Evolutionary conservation across 2,329 filamentous ascomycete genomes (phyloP), one percentile per base, ranked within the genome.

Genomic region (Fusarium begoniae): DNA sequence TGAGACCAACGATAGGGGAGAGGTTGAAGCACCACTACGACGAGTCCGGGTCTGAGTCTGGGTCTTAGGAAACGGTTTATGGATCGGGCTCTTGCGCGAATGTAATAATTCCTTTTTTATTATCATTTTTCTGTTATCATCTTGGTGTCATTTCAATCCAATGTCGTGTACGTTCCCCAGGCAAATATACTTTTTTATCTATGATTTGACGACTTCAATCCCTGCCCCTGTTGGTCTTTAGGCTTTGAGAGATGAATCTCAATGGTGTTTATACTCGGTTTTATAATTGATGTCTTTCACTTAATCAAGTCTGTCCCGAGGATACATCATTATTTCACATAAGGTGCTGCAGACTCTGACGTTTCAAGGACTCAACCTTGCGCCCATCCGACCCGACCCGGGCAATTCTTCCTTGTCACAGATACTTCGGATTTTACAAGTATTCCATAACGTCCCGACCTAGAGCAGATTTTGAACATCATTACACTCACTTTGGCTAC

Each of bases 101-200:
- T 87, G 84, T 87, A 87, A 85, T 87, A 86, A 82, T 83, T 81
- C 82, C 79, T 80, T 81, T 81, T 81, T 81, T 81, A 79, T 78
- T 81, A 80, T 78, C 81, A 77, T 70, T 70, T 75, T 70, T 76
- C 75, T 71, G 74, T 73, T 75, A 74, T 72, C 68, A 69, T 75
- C 73, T 73, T 50, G 51, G 66, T 65, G 66, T 63, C 63, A 40
- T 73, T 76, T 78, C 69, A 50, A 72, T 58, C 30, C 32, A 40
- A 58, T 76, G 75, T 73, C 66, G 71, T 78, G 74, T 76, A 78
- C 68, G 75, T 70, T 77, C 69, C 54, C 61, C 63, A 57, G 72
- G 69, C 62, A 67, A 77, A 77, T 77, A 74, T 61, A 78, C 47
- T 72, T 75, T 66, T 69, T 63, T 64, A 67, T 70, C 63, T 66